Evolutionary conservation across 495 filamentous ascomycete genomes (phyloP), one percentile per base, ranked within the genome.

Genomic region (Xylaria grammica): DNA sequence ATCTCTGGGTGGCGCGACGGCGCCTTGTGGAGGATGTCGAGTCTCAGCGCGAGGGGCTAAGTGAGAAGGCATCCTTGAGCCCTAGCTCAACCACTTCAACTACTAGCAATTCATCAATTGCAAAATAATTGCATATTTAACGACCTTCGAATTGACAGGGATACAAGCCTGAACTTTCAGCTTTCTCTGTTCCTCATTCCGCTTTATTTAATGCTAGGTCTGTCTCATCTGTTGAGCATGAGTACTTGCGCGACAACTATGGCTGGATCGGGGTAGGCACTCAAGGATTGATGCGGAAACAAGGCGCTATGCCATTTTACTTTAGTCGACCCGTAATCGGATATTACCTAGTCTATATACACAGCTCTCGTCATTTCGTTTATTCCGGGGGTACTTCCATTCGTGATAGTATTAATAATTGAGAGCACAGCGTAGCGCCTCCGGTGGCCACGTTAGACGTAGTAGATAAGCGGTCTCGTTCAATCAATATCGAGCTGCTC

Each of bases 401-500:
- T 51, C 27, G 30, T n/a, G 29, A 52, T 22, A 32, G 6, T 4
- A 20, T 29, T 13, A 11, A 22, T 36, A 3, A 32, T 32, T 24
- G 30, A 53, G 7, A 9, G 4, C 51, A 36, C 11, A 4, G 20
- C 19, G 30, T 22, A 36, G 30, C 29, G 22, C 11, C n/a, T 29
- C 19, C 20, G 3, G 19, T 53, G 19, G 10, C 19, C 22, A 51
- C 11, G 29, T 8, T 10, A 42, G 34, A 13, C n/a, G 27, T 15
- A 40, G 5, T 24, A 1, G 11, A 38, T 32, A 9, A 17, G 5
- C 2, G 2, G 13, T 19, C 38, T 6, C 15, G 17, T 30, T 67
- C 30, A 74, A 44, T 74, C 72, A 26, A 74, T 79, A 62, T 91
- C 86, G 59, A 96, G 64, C 24, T 90, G 74, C 65, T 83, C 64